These are phyloP conservation scores for Chlamydomonas reinhardtii DNA, from an alignment of 163 green algal species.

Conservation along the genomic window DNA sequence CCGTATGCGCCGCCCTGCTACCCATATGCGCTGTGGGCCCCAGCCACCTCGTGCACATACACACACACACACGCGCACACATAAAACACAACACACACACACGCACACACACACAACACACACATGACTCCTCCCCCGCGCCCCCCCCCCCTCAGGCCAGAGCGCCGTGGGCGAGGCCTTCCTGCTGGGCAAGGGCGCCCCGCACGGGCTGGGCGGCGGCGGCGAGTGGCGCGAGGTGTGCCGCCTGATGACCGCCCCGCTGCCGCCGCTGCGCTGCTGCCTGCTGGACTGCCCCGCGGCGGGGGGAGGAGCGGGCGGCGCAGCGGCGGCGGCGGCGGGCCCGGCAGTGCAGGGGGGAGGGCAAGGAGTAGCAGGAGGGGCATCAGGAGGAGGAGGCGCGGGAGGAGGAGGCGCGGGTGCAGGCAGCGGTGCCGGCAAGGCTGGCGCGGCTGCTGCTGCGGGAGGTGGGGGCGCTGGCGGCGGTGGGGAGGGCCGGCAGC, in stretches of 20 bases:
- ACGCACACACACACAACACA: neutral
- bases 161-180: slow-evolving; percentile 68
- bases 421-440: neutral
- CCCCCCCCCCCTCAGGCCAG: slow-evolving; percentile 38
- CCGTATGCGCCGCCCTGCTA: too few species aligned
- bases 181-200: slow-evolving; percentile 64
- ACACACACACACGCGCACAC: too few species aligned
- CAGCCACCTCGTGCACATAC: too few species aligned
- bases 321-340: neutral
- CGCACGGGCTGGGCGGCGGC: neutral
- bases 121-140: too few species aligned
- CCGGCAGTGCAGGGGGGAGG: too few species aligned
- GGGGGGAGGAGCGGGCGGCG: neutral
- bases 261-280: slow-evolving; percentile 64
- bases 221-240: slow-evolving; percentile 65
- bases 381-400: too few species aligned
- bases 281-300: slow-evolving; percentile 43
- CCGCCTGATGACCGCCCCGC: slow-evolving; percentile 55
- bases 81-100: too few species aligned
- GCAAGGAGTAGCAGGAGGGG: too few species aligned
- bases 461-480: neutral
- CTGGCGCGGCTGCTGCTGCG: neutral
- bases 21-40: too few species aligned
- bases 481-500: neutral
- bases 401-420: too few species aligned